phyloP scores from a whole-genome alignment of 2,329 filamentous ascomycete genomes.

The Lasiodiplodia citricola region DNA sequence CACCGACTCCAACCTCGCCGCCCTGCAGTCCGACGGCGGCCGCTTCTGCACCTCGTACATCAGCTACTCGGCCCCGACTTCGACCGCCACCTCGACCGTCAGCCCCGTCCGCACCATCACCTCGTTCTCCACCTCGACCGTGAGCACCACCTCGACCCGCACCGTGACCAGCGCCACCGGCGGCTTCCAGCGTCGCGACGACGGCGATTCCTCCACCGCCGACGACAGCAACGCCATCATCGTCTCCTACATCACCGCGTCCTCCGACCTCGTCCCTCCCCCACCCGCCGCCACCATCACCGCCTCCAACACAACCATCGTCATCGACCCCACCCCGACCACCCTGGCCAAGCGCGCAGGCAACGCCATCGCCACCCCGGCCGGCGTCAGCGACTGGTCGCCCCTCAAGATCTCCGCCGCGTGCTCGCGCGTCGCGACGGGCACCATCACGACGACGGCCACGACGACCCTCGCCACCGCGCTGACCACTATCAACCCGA shows the following conservation, averaged over 20 bases:
- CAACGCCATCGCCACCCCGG: not conserved
- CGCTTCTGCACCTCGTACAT: not conserved
- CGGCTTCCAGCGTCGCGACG: not conserved
- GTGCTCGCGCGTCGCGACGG: conserved; percentile 1
- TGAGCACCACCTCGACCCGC: not conserved
- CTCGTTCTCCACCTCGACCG: not conserved
- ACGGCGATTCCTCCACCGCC: not conserved
- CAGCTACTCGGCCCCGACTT: not conserved
- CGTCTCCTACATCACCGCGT: not conserved
- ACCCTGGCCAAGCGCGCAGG: not conserved
- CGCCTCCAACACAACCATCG: not conserved
- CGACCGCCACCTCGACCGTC: not conserved
- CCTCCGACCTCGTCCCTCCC: not conserved
- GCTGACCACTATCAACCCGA: not conserved
- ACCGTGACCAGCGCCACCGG: not conserved
- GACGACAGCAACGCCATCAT: too few species aligned
- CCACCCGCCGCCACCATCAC: not conserved
- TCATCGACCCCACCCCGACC: not conserved
- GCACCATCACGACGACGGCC: not conserved
- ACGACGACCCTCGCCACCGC: not conserved
- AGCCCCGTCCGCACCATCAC: not conserved
- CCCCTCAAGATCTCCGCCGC: not conserved
- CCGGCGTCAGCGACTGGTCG: not conserved
- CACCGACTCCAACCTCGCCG: not conserved
- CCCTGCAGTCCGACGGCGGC: not conserved